Evolutionary conservation across 495 filamentous ascomycete genomes (phyloP).

Genomic region (Aspergillus sclerotioniger): DNA sequence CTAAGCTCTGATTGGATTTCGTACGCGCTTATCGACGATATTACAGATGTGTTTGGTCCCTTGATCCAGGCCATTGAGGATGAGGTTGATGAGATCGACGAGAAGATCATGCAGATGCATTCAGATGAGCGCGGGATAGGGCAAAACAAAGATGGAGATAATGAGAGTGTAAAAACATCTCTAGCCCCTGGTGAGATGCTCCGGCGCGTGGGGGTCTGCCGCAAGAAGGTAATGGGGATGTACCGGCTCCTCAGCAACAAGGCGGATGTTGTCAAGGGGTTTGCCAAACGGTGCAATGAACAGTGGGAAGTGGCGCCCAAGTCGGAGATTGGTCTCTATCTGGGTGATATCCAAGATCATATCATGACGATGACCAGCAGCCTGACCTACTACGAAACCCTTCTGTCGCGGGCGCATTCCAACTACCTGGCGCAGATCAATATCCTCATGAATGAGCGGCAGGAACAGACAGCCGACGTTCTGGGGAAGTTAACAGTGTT

Average conservation of each 20-base stretch:
- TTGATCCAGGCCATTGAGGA: conserved; percentile 85
- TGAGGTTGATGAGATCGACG: conserved; percentile 88
- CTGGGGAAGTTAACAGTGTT: conserved; percentile 93
- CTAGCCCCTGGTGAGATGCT: conserved; percentile 79
- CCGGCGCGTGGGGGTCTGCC: conserved; percentile 82
- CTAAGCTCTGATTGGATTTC: conserved; percentile 96
- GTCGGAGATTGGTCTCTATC: conserved; percentile 33
- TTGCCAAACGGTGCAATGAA: conserved; percentile 98
- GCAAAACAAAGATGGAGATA: conserved; percentile 34
- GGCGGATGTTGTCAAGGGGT: conserved; percentile 97
- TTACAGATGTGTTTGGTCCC: conserved; percentile 92
- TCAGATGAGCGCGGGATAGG: conserved; percentile 40
- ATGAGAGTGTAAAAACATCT: conserved; percentile 32
- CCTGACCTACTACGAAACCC: conserved; percentile 91
- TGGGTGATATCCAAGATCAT: conserved; percentile 6
- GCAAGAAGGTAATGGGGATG: conserved; percentile 94
- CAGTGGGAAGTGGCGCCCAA: conserved; percentile 95
- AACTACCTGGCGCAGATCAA: conserved; percentile 96
- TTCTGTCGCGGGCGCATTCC: conserved; percentile 86
- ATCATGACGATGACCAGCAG: conserved; percentile 84
- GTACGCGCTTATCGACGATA: conserved; percentile 96
- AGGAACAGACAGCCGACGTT: conserved; percentile 92
- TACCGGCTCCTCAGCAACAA: conserved; percentile 94
- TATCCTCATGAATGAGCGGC: conserved; percentile 95
- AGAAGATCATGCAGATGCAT: conserved; percentile 74